These are phyloP conservation scores for Schizosaccharomyces versatilis DNA, from an alignment of 1,139 yeast species.

Conservation along the genomic window DNA sequence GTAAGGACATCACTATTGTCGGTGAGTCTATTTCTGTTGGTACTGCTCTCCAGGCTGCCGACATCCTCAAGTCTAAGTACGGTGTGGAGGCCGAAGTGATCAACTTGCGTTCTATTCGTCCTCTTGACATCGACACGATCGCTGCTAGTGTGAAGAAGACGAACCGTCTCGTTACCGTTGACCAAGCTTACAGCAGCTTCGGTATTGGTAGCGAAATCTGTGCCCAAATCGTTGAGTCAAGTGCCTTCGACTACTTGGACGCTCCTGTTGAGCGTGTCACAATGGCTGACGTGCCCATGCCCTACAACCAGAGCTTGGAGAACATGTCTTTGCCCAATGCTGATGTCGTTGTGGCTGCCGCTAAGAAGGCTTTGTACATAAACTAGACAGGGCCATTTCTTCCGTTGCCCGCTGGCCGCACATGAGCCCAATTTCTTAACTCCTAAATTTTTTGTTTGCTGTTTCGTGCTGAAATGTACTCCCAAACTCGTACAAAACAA, in stretches of 20 bases:
- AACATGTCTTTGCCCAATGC: constrained; percentile 97
- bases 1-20: constrained; percentile 72
- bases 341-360: constrained; percentile 51
- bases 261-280: constrained; percentile 98
- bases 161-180: constrained; percentile 85
- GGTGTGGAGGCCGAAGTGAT: constrained; percentile 84
- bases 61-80: constrained; percentile 55
- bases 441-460: no score
- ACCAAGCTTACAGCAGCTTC: constrained; percentile 93
- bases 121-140: constrained; percentile 75
- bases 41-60: constrained; percentile 77
- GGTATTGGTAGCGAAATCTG: constrained; percentile 97
- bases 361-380: constrained; percentile 13
- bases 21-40: constrained; percentile 81
- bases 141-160: constrained; percentile 85
- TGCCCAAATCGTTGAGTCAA: constrained; percentile 96
- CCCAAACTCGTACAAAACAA: background rate
- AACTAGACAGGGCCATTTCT: background rate
- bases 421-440: no score
- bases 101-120: constrained; percentile 92
- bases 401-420: background rate
- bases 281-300: constrained; percentile 98
- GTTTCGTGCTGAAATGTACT: no score
- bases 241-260: constrained; percentile 93
- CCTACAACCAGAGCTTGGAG: constrained; percentile 90